These are phyloP conservation scores for Tulasnella sp. DNA, from an alignment of 768 basidiomycete genomes.

Conservation along the genomic window DNA sequence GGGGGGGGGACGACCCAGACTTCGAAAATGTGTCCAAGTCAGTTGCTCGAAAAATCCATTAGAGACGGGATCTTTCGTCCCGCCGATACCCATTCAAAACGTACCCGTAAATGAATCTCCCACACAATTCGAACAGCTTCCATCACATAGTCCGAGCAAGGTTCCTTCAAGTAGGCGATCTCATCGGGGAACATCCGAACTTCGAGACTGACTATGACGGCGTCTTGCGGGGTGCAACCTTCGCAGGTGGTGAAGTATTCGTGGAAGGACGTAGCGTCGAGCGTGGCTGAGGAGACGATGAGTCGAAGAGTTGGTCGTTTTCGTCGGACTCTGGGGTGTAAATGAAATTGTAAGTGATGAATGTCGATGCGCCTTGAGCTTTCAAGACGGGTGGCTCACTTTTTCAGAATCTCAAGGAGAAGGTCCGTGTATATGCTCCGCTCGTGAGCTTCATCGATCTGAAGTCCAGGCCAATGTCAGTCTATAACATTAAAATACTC, in stretches of 20 bases:
- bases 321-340: slow-evolving; percentile 83
- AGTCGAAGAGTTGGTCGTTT: slow-evolving; percentile 85
- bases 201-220: slow-evolving; percentile 80
- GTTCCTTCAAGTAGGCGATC: slow-evolving; percentile 74
- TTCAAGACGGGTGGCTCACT: slow-evolving; percentile 43
- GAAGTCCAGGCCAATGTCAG: neutral
- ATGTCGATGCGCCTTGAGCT: slow-evolving; percentile 73
- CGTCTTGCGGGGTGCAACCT: slow-evolving; percentile 47
- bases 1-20: no score
- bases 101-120: slow-evolving; percentile 68
- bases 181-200: slow-evolving; percentile 95
- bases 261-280: slow-evolving; percentile 82
- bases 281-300: slow-evolving; percentile 92
- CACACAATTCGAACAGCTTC: slow-evolving; percentile 77
- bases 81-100: no score
- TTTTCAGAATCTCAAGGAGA: slow-evolving; percentile 84
- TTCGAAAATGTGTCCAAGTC: neutral
- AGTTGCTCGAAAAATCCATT: neutral
- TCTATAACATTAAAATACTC: neutral
- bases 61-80: no score
- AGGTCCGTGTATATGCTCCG: slow-evolving; percentile 93
- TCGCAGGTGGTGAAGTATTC: slow-evolving; percentile 75
- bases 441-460: slow-evolving; percentile 99
- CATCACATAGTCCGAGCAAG: slow-evolving; percentile 70
- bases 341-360: slow-evolving; percentile 79